Evolutionary conservation across 176 grass and related monocot genomes (phyloP), one percentile per base, ranked within the genome.

Genomic region (Sorghum bicolor): DNA sequence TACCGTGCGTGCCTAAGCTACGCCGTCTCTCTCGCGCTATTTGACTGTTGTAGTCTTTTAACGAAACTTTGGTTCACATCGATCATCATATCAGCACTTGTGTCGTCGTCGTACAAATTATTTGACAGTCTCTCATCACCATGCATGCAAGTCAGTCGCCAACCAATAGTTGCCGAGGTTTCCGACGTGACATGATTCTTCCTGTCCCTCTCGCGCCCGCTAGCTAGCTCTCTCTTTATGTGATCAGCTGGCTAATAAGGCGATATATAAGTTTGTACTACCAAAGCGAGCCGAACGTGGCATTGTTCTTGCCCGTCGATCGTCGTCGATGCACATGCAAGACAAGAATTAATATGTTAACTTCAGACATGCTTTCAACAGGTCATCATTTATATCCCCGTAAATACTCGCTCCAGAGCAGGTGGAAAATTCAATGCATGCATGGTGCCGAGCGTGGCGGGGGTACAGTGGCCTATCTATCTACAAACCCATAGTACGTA

Each of bases 1-100:
- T 6, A 13, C 25, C 11, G 4, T 28, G 12, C 10, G n/a, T n/a
- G n/a, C n/a, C n/a, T n/a, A n/a, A n/a, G n/a, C 57, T 29, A 74
- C 7, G 25, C 25, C 50, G 43, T 48, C 43, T 31, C 41, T 48
- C 26, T 31, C 43, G 71, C 20, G 43, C 43, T 32, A 74, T 3
- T 50, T 31, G 71, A 31, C 71, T 50, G 64, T 34, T 74, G 10
- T 74, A 74, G 43, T 74, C 71, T 74, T 74, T 74, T 74, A 74
- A 74, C 19, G 44, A 74, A 74, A 48, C 71, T 74, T 74, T 74
- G 15, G 43, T 74, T 31, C 71, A 74, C 71, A 11, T 74, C 25
- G 70, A 14, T 40, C 19, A 45, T 8, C 36, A 47, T 47, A 16
- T 20, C 5, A 52, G 48, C 45, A 50, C 22, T 57, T 9, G 8